phyloP scores from a whole-genome alignment of 768 basidiomycete genomes.

The Serpula lacrymans region DNA sequence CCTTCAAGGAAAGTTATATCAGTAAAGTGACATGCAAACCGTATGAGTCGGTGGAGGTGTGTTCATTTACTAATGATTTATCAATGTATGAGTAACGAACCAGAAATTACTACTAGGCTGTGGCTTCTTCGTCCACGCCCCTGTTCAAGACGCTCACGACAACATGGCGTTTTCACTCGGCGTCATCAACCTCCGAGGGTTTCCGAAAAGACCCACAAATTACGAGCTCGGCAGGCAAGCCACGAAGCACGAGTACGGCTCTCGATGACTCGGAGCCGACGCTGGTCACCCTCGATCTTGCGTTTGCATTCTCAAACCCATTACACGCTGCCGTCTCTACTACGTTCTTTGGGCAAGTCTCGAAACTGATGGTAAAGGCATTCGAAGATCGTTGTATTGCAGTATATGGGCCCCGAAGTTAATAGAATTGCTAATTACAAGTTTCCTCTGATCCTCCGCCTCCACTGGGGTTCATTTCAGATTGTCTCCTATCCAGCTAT shows the following conservation, averaged over 20 bases:
- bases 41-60: conserved; percentile 74
- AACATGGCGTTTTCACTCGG: conserved; percentile 70
- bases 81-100: conserved; percentile 5
- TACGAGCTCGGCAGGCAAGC: conserved; percentile 9
- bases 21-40: conserved; percentile 82
- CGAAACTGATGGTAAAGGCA: conserved; percentile 85
- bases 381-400: conserved; percentile 82
- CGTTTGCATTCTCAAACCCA: conserved; percentile 85
- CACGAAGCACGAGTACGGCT: neutral
- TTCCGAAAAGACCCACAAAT: no score
- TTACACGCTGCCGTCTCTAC: conserved; percentile 80
- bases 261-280: conserved; percentile 48
- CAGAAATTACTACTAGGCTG: conserved; percentile 45
- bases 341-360: conserved; percentile 83
- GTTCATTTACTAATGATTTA: conserved; percentile 17
- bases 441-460: no score
- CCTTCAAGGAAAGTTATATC: conserved; percentile 83
- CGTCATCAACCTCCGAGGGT: conserved; percentile 39
- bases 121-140: conserved; percentile 65
- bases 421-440: no score
- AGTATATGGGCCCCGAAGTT: conserved; percentile 56
- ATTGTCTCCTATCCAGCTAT: no score
- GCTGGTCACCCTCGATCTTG: conserved; percentile 78
- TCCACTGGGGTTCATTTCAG: no score
- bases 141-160: conserved; percentile 73